phyloP scores from a whole-genome alignment of 2,329 filamentous ascomycete genomes.

The Talaromyces sp. region DNA sequence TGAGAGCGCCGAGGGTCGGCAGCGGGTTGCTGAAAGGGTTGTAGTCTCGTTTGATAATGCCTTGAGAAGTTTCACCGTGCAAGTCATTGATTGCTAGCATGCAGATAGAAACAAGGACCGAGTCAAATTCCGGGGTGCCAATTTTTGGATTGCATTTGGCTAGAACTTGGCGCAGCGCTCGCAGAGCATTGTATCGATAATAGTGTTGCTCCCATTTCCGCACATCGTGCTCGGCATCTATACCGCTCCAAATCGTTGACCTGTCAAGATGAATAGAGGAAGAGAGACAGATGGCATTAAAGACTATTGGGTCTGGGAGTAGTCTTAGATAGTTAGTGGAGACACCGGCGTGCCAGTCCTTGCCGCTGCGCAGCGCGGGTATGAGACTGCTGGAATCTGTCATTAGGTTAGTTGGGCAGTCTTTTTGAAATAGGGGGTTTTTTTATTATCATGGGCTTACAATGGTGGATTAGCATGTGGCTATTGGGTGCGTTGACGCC shows the following conservation, averaged over 20 bases:
- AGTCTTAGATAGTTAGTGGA: slow-evolving; percentile 6
- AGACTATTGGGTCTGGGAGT: slow-evolving; percentile 5
- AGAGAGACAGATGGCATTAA: slow-evolving; percentile 9
- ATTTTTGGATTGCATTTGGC: background rate
- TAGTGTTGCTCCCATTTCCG: slow-evolving; percentile 4
- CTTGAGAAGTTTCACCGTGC: slow-evolving; percentile 5
- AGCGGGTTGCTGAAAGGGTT: slow-evolving; percentile 12
- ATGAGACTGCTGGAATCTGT: slow-evolving; percentile 4
- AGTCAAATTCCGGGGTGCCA: slow-evolving; percentile 1
- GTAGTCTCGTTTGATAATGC: slow-evolving; percentile 3
- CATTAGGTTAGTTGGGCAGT: background rate
- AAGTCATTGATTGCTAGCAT: slow-evolving; percentile 11
- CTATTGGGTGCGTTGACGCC: slow-evolving; percentile 4
- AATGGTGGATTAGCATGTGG: slow-evolving; percentile 7
- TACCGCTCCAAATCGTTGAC: slow-evolving; percentile 4
- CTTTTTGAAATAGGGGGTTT: background rate
- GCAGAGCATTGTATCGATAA: slow-evolving; percentile 9
- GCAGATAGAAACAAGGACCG: slow-evolving; percentile 7
- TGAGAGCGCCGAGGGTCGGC: slow-evolving; percentile 6
- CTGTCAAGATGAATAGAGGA: slow-evolving; percentile 11
- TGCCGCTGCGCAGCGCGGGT: slow-evolving; percentile 4
- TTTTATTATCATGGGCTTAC: background rate
- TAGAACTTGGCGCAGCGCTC: slow-evolving; percentile 7
- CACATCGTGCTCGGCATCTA: background rate
- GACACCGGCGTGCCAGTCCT: slow-evolving; percentile 2